A percentile compares a stretch with the other conserved stretches of the same genome.
These are phyloP conservation scores for Magnaporthiopsis rhizophila DNA, from an alignment of 2,329 filamentous ascomycete genomes.

Conservation along the genomic window DNA sequence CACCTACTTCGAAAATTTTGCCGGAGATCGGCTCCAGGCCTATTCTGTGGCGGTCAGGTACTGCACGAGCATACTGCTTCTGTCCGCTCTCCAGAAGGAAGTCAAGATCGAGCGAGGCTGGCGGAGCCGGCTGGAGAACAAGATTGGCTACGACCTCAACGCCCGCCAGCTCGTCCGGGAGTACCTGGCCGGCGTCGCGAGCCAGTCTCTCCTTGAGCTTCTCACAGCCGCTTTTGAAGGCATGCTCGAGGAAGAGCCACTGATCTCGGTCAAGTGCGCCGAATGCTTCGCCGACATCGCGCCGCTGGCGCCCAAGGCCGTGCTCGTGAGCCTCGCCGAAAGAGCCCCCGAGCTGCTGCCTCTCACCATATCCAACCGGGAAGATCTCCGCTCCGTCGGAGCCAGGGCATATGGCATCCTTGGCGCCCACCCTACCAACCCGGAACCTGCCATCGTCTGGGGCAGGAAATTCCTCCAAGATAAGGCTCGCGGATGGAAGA, in stretches of 20 bases:
- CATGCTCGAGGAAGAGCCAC: constrained; percentile 36
- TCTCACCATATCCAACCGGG: constrained; percentile 63
- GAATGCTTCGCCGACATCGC: constrained; percentile 46
- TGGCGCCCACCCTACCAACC: constrained; percentile 52
- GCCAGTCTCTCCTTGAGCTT: constrained; percentile 30
- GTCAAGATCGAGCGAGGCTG: constrained; percentile 68
- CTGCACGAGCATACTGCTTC: constrained; percentile 45
- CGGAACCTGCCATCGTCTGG: constrained; percentile 30
- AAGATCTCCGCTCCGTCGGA: constrained; percentile 55
- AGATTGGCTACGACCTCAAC: constrained; percentile 61
- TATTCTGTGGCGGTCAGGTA: constrained; percentile 66
- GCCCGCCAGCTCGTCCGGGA: constrained; percentile 51
- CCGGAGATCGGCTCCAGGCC: constrained; percentile 39
- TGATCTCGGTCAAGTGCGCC: constrained; percentile 38
- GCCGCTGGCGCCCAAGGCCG: constrained; percentile 23
- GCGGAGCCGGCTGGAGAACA: constrained; percentile 69
- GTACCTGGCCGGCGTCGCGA: constrained; percentile 33
- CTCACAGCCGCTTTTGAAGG: constrained; percentile 51
- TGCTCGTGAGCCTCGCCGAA: constrained; percentile 40
- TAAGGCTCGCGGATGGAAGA: constrained; percentile 43
- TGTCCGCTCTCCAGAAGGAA: constrained; percentile 36
- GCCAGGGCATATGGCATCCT: constrained; percentile 71
- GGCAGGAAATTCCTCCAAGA: constrained; percentile 37
- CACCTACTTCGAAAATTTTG: constrained; percentile 36
- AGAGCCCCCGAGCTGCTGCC: constrained; percentile 46